Evolutionary conservation across 768 basidiomycete genomes (phyloP).

Genomic region (Boletus speciosus): DNA sequence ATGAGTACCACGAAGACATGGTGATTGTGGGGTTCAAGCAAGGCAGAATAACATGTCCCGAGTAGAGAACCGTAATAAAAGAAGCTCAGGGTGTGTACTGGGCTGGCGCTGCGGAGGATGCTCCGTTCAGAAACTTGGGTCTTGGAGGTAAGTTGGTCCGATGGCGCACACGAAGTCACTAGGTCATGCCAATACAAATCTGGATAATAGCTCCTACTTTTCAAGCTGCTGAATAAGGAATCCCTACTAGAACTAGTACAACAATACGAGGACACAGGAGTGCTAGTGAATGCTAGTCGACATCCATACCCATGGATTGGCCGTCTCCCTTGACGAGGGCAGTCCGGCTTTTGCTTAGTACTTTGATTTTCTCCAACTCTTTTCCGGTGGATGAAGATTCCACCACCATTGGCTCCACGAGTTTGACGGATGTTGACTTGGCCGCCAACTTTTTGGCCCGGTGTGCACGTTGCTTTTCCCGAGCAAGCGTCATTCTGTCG

Average conservation of each 20-base stretch:
- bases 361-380: slow-evolving; percentile 76
- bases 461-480: slow-evolving; percentile 72
- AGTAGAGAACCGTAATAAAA: neutral
- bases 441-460: slow-evolving; percentile 61
- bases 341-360: slow-evolving; percentile 56
- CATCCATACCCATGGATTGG: slow-evolving; percentile 87
- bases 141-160: neutral
- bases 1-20: slow-evolving; percentile 61
- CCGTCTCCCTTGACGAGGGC: slow-evolving; percentile 82
- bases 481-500: slow-evolving; percentile 77
- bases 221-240: neutral
- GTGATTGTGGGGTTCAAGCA: slow-evolving; percentile 11
- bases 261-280: neutral
- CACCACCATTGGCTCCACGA: slow-evolving; percentile 59
- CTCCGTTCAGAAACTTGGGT: slow-evolving; percentile 1
- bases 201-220: slow-evolving; percentile 20
- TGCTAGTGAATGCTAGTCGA: slow-evolving; percentile 47
- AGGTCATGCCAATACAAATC: slow-evolving; percentile 13
- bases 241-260: neutral
- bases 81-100: neutral
- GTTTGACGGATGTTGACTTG: slow-evolving; percentile 53
- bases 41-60: slow-evolving; percentile 15
- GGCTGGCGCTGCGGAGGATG: slow-evolving; percentile 3
- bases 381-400: slow-evolving; percentile 44
- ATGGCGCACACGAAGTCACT: neutral